phyloP scores from a whole-genome alignment of 257 asterid genomes.

The Solanum paucissectum region DNA sequence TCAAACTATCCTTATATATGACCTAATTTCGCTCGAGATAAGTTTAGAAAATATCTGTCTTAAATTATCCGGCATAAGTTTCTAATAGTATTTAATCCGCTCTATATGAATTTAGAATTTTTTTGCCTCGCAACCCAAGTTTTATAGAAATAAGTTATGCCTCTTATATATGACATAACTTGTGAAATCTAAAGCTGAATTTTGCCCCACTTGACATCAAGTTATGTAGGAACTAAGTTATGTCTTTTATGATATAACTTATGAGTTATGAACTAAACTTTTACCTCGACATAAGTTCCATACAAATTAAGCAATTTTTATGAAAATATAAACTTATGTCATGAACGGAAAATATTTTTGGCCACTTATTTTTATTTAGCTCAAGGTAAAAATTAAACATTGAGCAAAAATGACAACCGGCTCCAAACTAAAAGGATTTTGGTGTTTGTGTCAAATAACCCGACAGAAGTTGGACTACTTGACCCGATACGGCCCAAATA shows the following conservation, averaged over 20 bases:
- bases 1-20: background rate
- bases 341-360: no score
- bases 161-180: background rate
- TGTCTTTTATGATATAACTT: background rate
- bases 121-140: background rate
- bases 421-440: no score
- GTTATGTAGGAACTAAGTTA: background rate
- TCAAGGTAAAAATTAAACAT: no score
- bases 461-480: background rate
- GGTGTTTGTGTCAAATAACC: background rate
- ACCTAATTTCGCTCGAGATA: background rate
- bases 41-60: background rate
- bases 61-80: background rate
- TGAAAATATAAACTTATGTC: background rate
- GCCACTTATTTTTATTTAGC: background rate
- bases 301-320: no score
- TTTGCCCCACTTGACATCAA: background rate
- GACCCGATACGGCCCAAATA: background rate
- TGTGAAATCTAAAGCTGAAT: rapidly evolving
- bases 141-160: background rate
- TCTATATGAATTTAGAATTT: background rate
- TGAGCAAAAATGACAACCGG: background rate
- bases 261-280: background rate
- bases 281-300: background rate
- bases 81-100: background rate